Evolutionary conservation across 1,284 basidiomycete genomes (phyloP), one percentile per base, ranked within the genome.

Genomic region (Cryptococcus maquisensis): DNA sequence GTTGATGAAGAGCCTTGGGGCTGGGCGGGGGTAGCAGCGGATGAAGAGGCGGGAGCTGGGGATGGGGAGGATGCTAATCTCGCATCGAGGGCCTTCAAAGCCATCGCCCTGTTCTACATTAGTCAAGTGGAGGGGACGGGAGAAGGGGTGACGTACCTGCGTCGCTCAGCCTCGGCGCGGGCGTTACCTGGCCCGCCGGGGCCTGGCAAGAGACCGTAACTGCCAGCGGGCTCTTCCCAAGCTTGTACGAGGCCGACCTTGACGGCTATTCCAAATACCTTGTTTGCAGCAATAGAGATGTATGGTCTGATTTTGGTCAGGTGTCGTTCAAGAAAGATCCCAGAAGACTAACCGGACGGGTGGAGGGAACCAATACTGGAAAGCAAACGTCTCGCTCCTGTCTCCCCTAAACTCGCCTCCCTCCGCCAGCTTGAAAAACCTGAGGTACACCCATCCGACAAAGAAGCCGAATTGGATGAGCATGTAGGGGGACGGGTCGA

Each of bases 401-500:
- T 98, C 95, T 18, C 95, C 95, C 37, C 79, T 65, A 62, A 78
- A 78, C 49, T 79, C 75, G 6, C 78, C 79, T 43, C 72, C 74
- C 51, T 81, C 80, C 60, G 86, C 88, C 70, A 87, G 85, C 78
- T 97, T 96, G 82, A 96, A 93, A 81, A 98, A 98, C 36, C 95
- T 85, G 37, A 98, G 82, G 77, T 97, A 98, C 51, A 90, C 81
- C 87, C 92, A 98, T 24, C 88, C 84, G 8, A 94, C 86, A 58
- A 98, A 87, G 91, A 96, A 98, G 16, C 93, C 95, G 71, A 97
- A 98, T 72, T 98, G 95, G 63, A 98, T 94, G 64, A 96, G 81
- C 54, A 98, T 94, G 80, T 86, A 98, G 1, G 96, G 96, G 53
- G 88, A 89, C 66, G 93, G 89, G 74, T 87, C 89, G 32, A 95